phyloP scores from a whole-genome alignment of 148 eudicot genomes.

The Rhododendron simsii region DNA sequence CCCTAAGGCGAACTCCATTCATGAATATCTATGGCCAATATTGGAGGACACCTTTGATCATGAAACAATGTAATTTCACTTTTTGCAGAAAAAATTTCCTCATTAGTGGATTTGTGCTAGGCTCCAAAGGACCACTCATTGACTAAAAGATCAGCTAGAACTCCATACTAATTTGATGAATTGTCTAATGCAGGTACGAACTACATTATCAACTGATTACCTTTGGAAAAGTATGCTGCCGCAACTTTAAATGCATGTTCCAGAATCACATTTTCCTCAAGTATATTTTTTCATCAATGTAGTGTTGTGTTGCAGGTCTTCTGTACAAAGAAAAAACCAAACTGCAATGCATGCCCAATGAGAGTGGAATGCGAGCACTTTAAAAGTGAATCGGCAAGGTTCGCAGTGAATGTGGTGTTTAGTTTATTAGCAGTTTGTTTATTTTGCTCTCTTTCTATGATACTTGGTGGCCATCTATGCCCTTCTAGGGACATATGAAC shows the following conservation, averaged over 20 bases:
- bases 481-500: too few species aligned
- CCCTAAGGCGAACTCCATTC: constrained; percentile 43
- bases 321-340: constrained; percentile 65
- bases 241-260: neutral
- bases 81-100: too few species aligned
- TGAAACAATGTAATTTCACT: constrained; percentile 36
- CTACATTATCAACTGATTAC: constrained; percentile 20
- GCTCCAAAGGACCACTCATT: too few species aligned
- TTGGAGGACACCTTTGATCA: constrained; percentile 29
- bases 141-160: too few species aligned
- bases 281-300: neutral
- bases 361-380: constrained; percentile 69
- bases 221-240: constrained; percentile 57
- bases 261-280: neutral
- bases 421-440: too few species aligned
- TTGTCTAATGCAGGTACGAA: neutral
- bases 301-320: constrained; percentile 37
- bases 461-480: too few species aligned
- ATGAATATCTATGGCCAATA: constrained; percentile 56
- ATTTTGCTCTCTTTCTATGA: too few species aligned
- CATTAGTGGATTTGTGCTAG: too few species aligned
- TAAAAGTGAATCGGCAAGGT: constrained; percentile 56
- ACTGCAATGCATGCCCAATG: constrained; percentile 73
- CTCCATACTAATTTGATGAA: too few species aligned
- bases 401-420: neutral